Conservation (phyloP, 495 filamentous ascomycete genomes). For the Aspergillus incahuasiensis region DNA sequence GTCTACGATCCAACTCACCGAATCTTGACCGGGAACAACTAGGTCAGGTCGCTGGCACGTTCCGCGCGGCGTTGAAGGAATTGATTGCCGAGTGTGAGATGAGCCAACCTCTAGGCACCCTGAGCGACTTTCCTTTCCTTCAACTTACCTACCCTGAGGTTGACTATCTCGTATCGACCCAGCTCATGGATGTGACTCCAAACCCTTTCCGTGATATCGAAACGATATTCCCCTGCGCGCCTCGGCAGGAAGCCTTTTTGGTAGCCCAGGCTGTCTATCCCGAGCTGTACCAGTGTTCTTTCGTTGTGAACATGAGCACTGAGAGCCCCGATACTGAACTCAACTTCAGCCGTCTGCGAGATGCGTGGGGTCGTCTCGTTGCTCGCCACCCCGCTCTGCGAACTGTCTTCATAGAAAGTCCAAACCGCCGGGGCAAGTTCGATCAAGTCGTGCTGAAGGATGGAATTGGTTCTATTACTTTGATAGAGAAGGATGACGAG, state of each 20-base stretch:
- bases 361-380: conserved; percentile 3
- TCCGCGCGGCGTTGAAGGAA: background rate
- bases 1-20: background rate
- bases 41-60: background rate
- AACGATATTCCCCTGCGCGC: conserved; percentile 3
- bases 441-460: conserved; percentile 7
- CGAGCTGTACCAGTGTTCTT: conserved; percentile 6
- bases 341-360: background rate
- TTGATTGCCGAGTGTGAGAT: background rate
- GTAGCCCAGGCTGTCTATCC: conserved; percentile 8
- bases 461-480: background rate
- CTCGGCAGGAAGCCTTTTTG: conserved; percentile 10
- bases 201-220: conserved; percentile 1
- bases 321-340: background rate
- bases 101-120: background rate
- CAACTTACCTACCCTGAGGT: background rate
- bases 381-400: conserved; percentile 7
- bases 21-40: background rate
- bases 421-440: conserved; percentile 3
- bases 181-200: background rate
- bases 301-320: conserved; percentile 1
- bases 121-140: conserved; percentile 10
- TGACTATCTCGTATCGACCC: conserved; percentile 2
- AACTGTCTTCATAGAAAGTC: conserved; percentile 11
- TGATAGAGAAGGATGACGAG: background rate